Conservation (phyloP, 352 stramenopile species). For the Phytophthora chlamydospora region DNA sequence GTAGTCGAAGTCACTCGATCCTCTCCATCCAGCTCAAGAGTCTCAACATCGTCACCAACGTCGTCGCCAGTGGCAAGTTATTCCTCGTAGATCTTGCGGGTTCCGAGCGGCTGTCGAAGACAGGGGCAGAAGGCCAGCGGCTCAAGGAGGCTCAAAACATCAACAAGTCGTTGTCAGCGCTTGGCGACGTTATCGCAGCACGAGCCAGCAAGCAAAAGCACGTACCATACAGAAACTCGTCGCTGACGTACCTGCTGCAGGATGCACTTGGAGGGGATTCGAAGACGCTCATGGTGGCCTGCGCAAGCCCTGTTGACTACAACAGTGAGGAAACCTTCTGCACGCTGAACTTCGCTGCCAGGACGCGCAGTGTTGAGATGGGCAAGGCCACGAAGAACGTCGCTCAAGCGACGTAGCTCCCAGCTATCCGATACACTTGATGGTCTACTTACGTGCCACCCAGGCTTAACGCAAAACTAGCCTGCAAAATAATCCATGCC, state of each 20-base stretch:
- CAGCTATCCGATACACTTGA: constrained; percentile 4
- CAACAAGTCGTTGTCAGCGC: constrained; percentile 94
- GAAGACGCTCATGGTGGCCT: constrained; percentile 95
- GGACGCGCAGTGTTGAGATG: constrained; percentile 89
- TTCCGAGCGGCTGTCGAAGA: constrained; percentile 91
- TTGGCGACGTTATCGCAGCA: constrained; percentile 97
- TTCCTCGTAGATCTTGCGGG: constrained; percentile 92
- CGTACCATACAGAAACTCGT: constrained; percentile 95
- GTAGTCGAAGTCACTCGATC: constrained; percentile 88
- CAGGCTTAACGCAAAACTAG: constrained; percentile 12
- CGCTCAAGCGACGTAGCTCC: constrained; percentile 34
- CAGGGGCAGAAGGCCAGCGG: constrained; percentile 80
- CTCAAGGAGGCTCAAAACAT: constrained; percentile 94
- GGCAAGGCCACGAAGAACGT: constrained; percentile 90
- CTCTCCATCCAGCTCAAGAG: constrained; percentile 88
- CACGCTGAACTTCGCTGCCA: constrained; percentile 93
- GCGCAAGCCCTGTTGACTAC: constrained; percentile 89
- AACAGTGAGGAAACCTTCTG: constrained; percentile 93
- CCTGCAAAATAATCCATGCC: constrained; percentile 21
- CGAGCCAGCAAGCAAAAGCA: constrained; percentile 90
- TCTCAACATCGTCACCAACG: constrained; percentile 78
- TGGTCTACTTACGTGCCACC: constrained; percentile 2
- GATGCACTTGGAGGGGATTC: constrained; percentile 92
- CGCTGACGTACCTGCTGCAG: constrained; percentile 93
- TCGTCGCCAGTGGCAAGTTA: constrained; percentile 75